Base-by-base conservation (phyloP, 108 stramenopile genomes). In the Aurantiochytrium sp. region DNA sequence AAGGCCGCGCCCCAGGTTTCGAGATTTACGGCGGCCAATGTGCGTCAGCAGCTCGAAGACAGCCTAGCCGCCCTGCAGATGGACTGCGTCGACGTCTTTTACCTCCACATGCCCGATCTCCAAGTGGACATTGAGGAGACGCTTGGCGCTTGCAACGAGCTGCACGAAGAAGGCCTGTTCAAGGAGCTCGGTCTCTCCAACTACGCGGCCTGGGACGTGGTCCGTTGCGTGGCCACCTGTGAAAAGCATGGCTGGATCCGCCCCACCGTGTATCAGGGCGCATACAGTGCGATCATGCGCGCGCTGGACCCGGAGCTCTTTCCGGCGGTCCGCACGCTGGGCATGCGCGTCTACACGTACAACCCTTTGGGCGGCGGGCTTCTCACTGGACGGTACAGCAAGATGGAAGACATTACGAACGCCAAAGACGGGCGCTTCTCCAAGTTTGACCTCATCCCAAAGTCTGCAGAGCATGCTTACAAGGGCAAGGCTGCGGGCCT, bases 201-300 rank as follows among this genome's bases (percentile, higher is more conserved):
- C 89, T 91, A 87, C 52, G 86, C 90, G 27, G 87, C 89, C n/a
- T 90, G 90, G 90, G 85, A 90, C 17, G 89, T 88, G 36, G 87
- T 3, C 36, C 42, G 50, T 27, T 52, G 48, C 52, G 5, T 34
- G 48, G 24, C 87, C 30, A 73, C 96, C 12, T 96, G 96, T 86
- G 54, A 89, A 19, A 86, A 94, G 73, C 92, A 97, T 68, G 90
- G 92, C 30, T 87, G 96, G 86, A 91, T 94, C 27, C 91, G 90
- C 37, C 97, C 97, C 19, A 90, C 92, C 0, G 96, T 96, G 6
- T 98, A 98, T 89, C 97, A 98, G 90, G 97, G 97, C 32, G 88
- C 97, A 21, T 97, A 96, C 92, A 98, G 96, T 94, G 95, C 96
- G 21, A 81, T 98, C 12, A 96, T 96, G 88, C 93, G 97, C 32